phyloP scores from a whole-genome alignment of 805 yeast genomes.

The Ogataea ramenticola region DNA sequence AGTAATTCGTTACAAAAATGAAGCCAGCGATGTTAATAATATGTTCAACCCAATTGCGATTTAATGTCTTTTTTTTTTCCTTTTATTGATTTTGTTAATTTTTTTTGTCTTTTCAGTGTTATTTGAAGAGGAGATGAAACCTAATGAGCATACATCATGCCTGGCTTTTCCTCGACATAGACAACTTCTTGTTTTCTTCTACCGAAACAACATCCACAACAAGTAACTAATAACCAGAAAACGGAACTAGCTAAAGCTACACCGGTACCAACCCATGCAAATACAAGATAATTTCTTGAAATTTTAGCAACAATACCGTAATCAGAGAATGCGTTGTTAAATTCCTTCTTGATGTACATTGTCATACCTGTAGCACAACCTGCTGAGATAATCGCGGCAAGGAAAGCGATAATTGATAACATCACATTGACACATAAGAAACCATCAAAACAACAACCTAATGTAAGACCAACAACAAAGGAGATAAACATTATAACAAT shows the following conservation, averaged over 20 bases:
- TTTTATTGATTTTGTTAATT: too few species aligned
- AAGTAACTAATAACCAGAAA: constrained; percentile 10
- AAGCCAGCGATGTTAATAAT: too few species aligned
- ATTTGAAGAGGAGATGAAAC: too few species aligned
- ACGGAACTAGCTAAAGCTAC: constrained; percentile 8
- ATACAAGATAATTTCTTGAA: constrained; percentile 14
- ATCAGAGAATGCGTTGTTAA: constrained; percentile 38
- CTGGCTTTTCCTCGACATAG: neutral
- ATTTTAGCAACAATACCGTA: constrained; percentile 53
- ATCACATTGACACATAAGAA: constrained; percentile 1
- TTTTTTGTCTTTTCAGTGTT: neutral
- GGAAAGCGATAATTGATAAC: constrained; percentile 4
- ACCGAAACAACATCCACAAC: constrained; percentile 1
- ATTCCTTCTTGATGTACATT: constrained; percentile 36
- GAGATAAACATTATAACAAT: constrained; percentile 36
- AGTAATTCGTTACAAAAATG: neutral
- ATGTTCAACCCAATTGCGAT: too few species aligned
- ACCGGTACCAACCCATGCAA: constrained; percentile 21
- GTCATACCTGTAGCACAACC: constrained; percentile 50
- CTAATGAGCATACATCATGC: neutral
- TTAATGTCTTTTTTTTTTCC: too few species aligned
- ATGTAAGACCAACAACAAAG: constrained; percentile 35
- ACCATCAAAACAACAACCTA: constrained; percentile 27
- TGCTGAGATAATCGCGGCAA: constrained; percentile 11
- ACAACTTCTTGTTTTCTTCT: neutral